Evolutionary conservation across 345 rosid species (phyloP).

Genomic region (Camelina sativa): DNA sequence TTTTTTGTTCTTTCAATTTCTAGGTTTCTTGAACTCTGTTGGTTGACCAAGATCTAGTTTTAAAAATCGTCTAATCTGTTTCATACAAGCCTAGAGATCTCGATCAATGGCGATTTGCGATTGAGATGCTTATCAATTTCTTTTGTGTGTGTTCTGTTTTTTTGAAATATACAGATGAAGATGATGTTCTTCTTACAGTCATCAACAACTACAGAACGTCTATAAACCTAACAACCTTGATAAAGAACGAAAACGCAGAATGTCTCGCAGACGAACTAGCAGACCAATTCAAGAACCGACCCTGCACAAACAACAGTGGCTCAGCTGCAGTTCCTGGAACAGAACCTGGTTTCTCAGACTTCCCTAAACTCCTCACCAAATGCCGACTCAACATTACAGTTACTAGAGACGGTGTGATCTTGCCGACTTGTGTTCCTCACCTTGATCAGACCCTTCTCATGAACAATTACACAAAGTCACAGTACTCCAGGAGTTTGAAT

Average conservation of each 20-base stretch:
- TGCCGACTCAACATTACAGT: conserved; percentile 68
- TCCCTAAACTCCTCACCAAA: conserved; percentile 52
- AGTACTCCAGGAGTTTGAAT: conserved; percentile 58
- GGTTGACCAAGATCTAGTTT: not conserved
- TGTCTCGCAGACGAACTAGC: conserved; percentile 83
- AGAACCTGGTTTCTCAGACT: conserved; percentile 60
- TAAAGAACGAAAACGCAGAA: conserved; percentile 68
- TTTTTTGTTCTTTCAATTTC: not conserved
- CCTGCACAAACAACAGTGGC: conserved; percentile 80
- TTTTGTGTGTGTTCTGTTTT: not conserved
- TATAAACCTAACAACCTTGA: conserved; percentile 60
- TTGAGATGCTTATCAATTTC: not conserved
- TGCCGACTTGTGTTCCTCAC: conserved; percentile 90
- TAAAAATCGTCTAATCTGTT: not conserved
- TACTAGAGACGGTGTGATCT: conserved; percentile 63
- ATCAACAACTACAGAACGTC: conserved; percentile 69
- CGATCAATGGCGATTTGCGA: not conserved
- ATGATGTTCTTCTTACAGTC: conserved; percentile 62
- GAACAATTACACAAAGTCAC: conserved; percentile 69
- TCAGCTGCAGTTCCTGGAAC: conserved; percentile 81
- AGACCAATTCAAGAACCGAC: conserved; percentile 70
- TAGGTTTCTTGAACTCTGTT: not conserved
- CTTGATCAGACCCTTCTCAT: conserved; percentile 62
- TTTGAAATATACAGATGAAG: conserved; percentile 57
- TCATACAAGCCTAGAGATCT: not conserved